Evolutionary conservation across 1,284 basidiomycete species (phyloP), one percentile per base, ranked within the genome.

Genomic region (Ustilago sp.): DNA sequence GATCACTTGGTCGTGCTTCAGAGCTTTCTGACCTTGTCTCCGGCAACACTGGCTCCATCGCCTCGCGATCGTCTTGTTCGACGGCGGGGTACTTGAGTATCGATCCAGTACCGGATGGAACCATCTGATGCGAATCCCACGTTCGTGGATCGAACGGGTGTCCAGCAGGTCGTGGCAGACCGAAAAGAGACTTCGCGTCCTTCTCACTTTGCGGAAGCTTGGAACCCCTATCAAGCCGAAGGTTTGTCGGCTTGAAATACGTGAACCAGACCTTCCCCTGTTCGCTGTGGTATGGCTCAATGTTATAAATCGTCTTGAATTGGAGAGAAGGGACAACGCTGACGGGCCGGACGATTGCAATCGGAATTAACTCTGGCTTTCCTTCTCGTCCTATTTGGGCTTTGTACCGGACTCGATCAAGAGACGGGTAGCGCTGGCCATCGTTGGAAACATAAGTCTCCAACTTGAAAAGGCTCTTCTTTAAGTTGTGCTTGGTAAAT

Each of bases 341-440:
- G 3, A 60, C 13, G 1, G 64, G 64, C 19, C 64, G 52, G 38
- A 66, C 64, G n/a, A 66, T 66, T 8, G 45, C 28, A 6, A 15
- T 8, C 5, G 64, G 64, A 23, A 52, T 11, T 2, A 66, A 43
- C 2, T 6, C 6, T 1, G 28, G 17, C 32, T 13, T 15, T 3
- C 35, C 28, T 2, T 7, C 15, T 4, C 0, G 2, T 4, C 11
- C 23, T 13, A 3, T 13, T 7, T 7, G 6, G 11, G 23, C 12
- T n/a, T 7, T 12, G 17, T 56, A 66, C 28, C 28, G 53, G 8
- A 66, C 15, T 3, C 53, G 51, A 12, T 66, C 64, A 0, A 66
- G 58, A 2, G 9, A 19, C 19, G 53, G 51, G 9, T 51, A 8
- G 11, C 31, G 28, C 19, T n/a, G 2, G 7, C 45, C 58, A 23